phyloP scores from a whole-genome alignment of 2,329 filamentous ascomycete genomes.

The Arthroderma uncinatum region DNA sequence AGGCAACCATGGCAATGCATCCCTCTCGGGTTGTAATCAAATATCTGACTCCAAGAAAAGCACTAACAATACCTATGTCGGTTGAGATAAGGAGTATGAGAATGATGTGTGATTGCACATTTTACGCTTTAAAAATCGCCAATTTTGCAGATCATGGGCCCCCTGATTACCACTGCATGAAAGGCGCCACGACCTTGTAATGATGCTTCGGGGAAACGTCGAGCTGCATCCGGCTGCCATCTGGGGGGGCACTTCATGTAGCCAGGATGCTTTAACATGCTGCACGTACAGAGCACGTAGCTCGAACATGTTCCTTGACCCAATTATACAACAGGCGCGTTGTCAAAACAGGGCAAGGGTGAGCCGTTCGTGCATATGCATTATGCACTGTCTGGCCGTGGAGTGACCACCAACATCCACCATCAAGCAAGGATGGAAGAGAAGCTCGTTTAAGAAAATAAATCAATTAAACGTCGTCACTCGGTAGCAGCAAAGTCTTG shows the following conservation, averaged over 20 bases:
- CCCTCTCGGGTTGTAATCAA: background rate
- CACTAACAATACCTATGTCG: no score
- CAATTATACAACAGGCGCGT: slow-evolving; percentile 3
- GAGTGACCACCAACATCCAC: background rate
- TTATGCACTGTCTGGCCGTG: background rate
- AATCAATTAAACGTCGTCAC: background rate
- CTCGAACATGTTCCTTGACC: background rate
- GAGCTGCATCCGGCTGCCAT: slow-evolving; percentile 4
- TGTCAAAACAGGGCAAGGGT: slow-evolving; percentile 1
- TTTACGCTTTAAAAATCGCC: background rate
- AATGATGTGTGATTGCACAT: background rate
- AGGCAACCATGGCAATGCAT: background rate
- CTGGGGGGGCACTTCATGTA: slow-evolving; percentile 1
- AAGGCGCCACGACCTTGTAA: background rate
- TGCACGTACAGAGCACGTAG: background rate
- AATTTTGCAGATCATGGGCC: slow-evolving; percentile 6
- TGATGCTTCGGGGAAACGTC: slow-evolving; percentile 1
- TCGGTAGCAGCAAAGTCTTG: background rate
- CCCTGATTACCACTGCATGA: slow-evolving; percentile 1
- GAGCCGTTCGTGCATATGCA: slow-evolving; percentile 2
- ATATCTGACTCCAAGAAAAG: background rate
- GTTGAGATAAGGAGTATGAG: background rate
- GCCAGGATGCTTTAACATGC: background rate
- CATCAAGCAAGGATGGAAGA: background rate
- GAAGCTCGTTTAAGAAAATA: background rate